Evolutionary conservation across 2,329 filamentous ascomycete genomes (phyloP).

Genomic region (Exophiala aquamarina): DNA sequence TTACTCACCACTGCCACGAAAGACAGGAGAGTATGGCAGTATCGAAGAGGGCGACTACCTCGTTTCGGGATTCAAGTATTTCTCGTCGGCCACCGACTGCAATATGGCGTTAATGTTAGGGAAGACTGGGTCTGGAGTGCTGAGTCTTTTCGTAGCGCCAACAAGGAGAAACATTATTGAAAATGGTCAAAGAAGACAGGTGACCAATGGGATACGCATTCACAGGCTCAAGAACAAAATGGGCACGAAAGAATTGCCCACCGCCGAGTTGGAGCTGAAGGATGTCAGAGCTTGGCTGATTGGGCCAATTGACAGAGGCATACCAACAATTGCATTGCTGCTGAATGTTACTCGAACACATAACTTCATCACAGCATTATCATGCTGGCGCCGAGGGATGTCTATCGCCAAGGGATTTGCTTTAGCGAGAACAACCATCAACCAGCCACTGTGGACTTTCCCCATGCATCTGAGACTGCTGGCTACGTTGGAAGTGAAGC

Average conservation of each 20-base stretch:
- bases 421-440: slow-evolving; percentile 26
- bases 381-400: slow-evolving; percentile 28
- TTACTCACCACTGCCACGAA: slow-evolving; percentile 8
- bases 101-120: slow-evolving; percentile 66
- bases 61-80: slow-evolving; percentile 64
- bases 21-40: slow-evolving; percentile 33
- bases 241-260: slow-evolving; percentile 64
- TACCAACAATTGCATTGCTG: slow-evolving; percentile 62
- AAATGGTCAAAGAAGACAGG: slow-evolving; percentile 28
- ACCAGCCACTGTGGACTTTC: slow-evolving; percentile 25
- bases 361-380: slow-evolving; percentile 28
- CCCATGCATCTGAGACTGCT: slow-evolving; percentile 28
- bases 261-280: slow-evolving; percentile 65
- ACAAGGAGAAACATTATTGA: slow-evolving; percentile 47
- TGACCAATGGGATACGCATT: slow-evolving; percentile 66
- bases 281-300: slow-evolving; percentile 60
- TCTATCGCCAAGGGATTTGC: slow-evolving; percentile 29
- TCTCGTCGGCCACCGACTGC: slow-evolving; percentile 59
- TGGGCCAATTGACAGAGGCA: slow-evolving; percentile 60
- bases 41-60: slow-evolving; percentile 41
- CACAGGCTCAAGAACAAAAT: slow-evolving; percentile 67
- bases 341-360: slow-evolving; percentile 57
- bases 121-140: slow-evolving; percentile 50
- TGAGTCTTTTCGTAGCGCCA: slow-evolving; percentile 65
- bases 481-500: slow-evolving; percentile 28